Conservation (phyloP, 1,139 yeast species). For the Saccharomyces hybrid region DNA sequence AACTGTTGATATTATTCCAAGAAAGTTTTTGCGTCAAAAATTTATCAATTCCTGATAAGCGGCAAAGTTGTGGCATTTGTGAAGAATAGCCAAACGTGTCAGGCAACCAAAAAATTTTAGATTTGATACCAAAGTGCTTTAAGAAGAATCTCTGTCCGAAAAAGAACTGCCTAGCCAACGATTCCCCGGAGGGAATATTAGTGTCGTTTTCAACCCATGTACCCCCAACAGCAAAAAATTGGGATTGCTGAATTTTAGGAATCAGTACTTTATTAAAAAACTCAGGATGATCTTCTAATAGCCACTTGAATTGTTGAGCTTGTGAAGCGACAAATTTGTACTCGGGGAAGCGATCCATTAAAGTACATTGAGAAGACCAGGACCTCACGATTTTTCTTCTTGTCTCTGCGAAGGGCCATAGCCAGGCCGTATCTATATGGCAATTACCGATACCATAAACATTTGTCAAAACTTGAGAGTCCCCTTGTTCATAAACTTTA, state of each 20-base stretch:
- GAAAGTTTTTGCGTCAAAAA: conserved; percentile 89
- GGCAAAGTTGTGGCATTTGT: conserved; percentile 89
- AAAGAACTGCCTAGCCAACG: conserved; percentile 77
- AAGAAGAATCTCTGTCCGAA: conserved; percentile 82
- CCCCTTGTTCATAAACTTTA: conserved; percentile 45
- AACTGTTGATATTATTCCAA: conserved; percentile 88
- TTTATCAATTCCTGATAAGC: conserved; percentile 70
- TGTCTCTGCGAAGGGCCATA: conserved; percentile 97
- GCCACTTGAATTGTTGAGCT: conserved; percentile 93
- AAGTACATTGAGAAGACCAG: conserved; percentile 86
- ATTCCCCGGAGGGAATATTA: conserved; percentile 87
- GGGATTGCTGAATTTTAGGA: conserved; percentile 60
- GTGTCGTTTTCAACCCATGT: conserved; percentile 98
- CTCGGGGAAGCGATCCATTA: conserved; percentile 85
- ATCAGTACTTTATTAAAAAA: conserved; percentile 51
- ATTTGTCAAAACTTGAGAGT: conserved; percentile 33
- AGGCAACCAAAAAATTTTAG: conserved; percentile 85
- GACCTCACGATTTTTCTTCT: conserved; percentile 85
- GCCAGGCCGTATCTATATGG: conserved; percentile 96
- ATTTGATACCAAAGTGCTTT: conserved; percentile 66
- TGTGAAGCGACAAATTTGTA: conserved; percentile 92
- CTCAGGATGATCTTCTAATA: conserved; percentile 76
- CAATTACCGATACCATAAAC: conserved; percentile 89
- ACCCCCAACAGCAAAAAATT: conserved; percentile 88
- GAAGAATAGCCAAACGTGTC: conserved; percentile 96